Base-by-base conservation (phyloP, 192 early-diverging fungal genomes). In the Helicostylum pulchrum region DNA sequence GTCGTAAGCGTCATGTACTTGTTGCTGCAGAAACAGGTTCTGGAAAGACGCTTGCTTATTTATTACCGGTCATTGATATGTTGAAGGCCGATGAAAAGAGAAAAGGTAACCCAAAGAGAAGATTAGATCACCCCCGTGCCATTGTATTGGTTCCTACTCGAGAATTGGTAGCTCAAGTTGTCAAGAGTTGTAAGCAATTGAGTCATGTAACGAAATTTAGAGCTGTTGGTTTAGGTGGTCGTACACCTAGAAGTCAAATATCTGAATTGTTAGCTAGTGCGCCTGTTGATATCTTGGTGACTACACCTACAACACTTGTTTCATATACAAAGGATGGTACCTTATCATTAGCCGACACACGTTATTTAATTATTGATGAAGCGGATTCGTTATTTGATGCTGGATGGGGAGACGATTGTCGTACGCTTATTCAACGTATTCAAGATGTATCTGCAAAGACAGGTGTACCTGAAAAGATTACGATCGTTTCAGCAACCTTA, bases 371-470 rank as follows among this genome's bases (percentile, higher is more conserved):
- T 2, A 83, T 98, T 7, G 96, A 98, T 73, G 96, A 98, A 79
- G 93, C 93, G 0, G 96, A 98, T 73, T 90, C 94, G 0, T 77
- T 98, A 79, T 91, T 97, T 77, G 93, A 91, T 72, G 73, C 83
- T 42, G 86, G 87, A 49, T 95, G 93, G 71, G 83, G 79, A 30
- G 72, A 84, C 4, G 91, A 92, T 44, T 83, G 87, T 50, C 61
- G 67, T 14, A 53, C 68, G 14, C 79, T 94, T 47, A 77, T 94
- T 4, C 50, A 69, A 19, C 54, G 74, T 21, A 66, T 87, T 4
- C 62, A 79, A 43, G 61, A 53, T 2, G 69, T 82, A 3, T 75
- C 70, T 42, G 43, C 53, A 49, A 76, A 76, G 66, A 63, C 79
- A 58, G 55, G 77, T 17, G 53, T 75, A 34, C 19, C 68, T 42